A percentile compares a stretch with the other conserved stretches of the same genome.
Conservation (phyloP, 441 rosid species). For the Dalechampia spathulata region DNA sequence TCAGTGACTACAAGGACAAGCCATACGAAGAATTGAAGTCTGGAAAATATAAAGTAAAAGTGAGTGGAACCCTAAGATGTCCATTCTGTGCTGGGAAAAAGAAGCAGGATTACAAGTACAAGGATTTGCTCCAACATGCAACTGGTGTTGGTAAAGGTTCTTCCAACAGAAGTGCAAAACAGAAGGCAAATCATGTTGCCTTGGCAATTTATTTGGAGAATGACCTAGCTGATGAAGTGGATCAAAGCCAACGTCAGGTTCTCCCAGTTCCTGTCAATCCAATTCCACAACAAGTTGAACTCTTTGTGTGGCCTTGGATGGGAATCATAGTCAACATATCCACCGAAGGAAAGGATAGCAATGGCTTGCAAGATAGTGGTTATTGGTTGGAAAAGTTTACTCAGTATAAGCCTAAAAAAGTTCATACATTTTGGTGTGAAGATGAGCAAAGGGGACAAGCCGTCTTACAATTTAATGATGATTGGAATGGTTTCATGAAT, state of each 20-base stretch:
- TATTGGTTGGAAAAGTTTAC: slow-evolving; percentile 55
- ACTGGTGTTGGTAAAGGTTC: slow-evolving; percentile 78
- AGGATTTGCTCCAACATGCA: slow-evolving; percentile 80
- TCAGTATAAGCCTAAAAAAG: slow-evolving; percentile 48
- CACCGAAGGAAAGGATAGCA: slow-evolving; percentile 19
- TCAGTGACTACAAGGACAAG: slow-evolving; percentile 41
- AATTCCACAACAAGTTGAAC: slow-evolving; percentile 28
- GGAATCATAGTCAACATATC: slow-evolving; percentile 45
- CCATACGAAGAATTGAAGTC: slow-evolving; percentile 45
- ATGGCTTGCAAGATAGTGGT: slow-evolving; percentile 20
- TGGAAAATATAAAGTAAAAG: slow-evolving; percentile 52
- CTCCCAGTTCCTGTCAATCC: slow-evolving; percentile 18
- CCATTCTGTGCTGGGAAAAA: slow-evolving; percentile 84
- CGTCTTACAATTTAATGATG: slow-evolving; percentile 43
- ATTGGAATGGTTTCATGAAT: slow-evolving; percentile 57
- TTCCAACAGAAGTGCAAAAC: slow-evolving; percentile 54
- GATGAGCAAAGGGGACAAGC: slow-evolving; percentile 32
- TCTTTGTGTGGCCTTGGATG: slow-evolving; percentile 84
- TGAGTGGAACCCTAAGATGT: slow-evolving; percentile 55
- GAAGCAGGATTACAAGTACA: slow-evolving; percentile 69
- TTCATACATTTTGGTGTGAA: slow-evolving; percentile 41
- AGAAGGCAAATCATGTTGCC: slow-evolving; percentile 74
- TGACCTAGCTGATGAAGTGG: slow-evolving; percentile 49
- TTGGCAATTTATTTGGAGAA: slow-evolving; percentile 52
- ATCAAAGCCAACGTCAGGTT: slow-evolving; percentile 21